Evolutionary conservation across 768 basidiomycete species (phyloP).

Genomic region (Suillus paluster): DNA sequence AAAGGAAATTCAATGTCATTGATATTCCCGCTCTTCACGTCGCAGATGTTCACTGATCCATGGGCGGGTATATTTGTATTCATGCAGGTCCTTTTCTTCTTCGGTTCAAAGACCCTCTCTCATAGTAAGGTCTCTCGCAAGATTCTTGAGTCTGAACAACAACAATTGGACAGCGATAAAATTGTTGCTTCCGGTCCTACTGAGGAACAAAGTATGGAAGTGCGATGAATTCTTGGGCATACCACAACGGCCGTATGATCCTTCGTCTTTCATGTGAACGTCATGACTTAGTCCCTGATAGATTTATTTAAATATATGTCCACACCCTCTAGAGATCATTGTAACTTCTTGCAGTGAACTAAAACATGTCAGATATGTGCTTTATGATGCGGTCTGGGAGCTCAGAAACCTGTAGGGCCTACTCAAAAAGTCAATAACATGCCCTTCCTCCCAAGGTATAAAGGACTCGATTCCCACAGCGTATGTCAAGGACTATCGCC

Average conservation of each 20-base stretch:
- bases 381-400: too few relatives aligned
- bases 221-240: neutral
- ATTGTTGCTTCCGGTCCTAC: neutral
- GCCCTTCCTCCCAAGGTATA: too few relatives aligned
- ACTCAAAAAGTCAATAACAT: too few relatives aligned
- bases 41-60: constrained; percentile 48
- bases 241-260: neutral
- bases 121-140: constrained; percentile 27
- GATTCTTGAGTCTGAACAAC: constrained; percentile 22
- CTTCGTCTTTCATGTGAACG: neutral
- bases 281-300: neutral
- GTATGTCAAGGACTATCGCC: too few relatives aligned
- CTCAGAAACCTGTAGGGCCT: too few relatives aligned
- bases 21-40: constrained; percentile 55
- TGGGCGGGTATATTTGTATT: constrained; percentile 36
- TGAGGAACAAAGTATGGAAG: constrained; percentile 3
- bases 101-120: constrained; percentile 37
- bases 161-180: neutral
- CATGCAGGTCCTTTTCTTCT: constrained; percentile 32
- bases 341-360: too few relatives aligned
- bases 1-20: constrained; percentile 45
- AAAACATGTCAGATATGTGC: too few relatives aligned
- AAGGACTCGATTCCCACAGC: too few relatives aligned
- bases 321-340: too few relatives aligned
- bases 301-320: neutral